A percentile compares a stretch with the other conserved stretches of the same genome.
Evolutionary conservation across 441 rosid species (phyloP).

Genomic region (Erodium texanum): DNA sequence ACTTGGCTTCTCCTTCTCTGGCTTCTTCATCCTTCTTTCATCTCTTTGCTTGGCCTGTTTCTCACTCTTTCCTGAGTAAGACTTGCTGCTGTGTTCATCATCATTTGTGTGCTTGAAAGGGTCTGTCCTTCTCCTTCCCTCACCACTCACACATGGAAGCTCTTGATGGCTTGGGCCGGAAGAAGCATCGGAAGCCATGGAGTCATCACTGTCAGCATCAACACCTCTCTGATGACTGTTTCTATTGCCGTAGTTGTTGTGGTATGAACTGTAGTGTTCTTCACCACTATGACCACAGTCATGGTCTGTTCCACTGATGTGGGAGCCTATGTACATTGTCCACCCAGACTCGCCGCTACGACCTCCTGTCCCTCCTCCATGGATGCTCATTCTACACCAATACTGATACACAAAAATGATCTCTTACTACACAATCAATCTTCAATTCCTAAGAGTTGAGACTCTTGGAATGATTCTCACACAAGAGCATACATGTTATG

Average conservation of each 20-base stretch:
- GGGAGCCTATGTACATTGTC: slow-evolving; percentile 4
- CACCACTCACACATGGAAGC: neutral
- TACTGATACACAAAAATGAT: too few relatives aligned
- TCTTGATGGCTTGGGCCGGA: neutral
- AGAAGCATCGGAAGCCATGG: neutral
- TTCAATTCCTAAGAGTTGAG: neutral
- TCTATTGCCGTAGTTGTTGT: neutral
- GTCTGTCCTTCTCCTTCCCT: neutral
- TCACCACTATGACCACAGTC: too few relatives aligned
- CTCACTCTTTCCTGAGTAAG: neutral
- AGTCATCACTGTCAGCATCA: neutral
- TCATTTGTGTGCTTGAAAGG: neutral
- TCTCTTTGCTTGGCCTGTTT: neutral
- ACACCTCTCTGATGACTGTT: neutral
- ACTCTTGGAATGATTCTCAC: too few relatives aligned
- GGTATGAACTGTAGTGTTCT: neutral
- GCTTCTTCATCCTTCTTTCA: neutral
- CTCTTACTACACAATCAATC: neutral
- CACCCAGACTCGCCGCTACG: neutral
- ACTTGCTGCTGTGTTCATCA: neutral
- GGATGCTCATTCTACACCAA: neutral
- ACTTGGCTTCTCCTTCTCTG: neutral
- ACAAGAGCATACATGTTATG: too few relatives aligned
- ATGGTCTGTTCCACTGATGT: neutral
- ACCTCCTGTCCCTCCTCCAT: neutral